Conservation (phyloP, 139 green algal genomes). For the Marvania coccoides region DNA sequence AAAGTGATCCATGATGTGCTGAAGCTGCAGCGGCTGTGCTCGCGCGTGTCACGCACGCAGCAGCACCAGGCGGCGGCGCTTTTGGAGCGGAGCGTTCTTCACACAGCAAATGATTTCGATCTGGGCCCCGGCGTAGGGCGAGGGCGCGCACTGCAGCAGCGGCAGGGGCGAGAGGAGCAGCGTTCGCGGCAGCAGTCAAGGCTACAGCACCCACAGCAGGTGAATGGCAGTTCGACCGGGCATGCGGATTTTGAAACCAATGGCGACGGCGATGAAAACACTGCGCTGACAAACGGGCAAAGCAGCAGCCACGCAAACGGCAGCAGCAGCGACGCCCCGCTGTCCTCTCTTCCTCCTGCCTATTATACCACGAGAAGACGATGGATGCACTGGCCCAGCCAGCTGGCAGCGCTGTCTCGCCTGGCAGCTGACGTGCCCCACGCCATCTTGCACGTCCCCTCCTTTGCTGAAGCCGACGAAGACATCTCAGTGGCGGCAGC, state of each 20-base stretch:
- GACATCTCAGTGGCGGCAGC: neutral
- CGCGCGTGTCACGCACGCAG: neutral
- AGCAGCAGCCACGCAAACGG: no score
- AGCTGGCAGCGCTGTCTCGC: neutral
- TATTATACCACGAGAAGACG: neutral
- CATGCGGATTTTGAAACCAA: no score
- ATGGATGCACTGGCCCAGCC: neutral
- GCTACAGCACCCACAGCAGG: neutral
- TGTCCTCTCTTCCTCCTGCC: no score
- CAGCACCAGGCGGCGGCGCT: neutral
- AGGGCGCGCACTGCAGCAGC: neutral
- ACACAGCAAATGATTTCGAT: no score
- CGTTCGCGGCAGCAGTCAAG: neutral
- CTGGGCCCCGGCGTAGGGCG: neutral
- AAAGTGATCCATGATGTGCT: conserved; percentile 8
- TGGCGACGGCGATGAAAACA: no score
- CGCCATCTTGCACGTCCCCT: neutral
- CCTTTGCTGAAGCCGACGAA: neutral
- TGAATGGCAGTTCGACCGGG: neutral
- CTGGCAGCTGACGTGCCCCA: neutral
- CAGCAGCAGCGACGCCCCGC: no score
- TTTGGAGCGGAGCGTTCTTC: neutral
- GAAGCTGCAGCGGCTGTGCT: conserved; percentile 6
- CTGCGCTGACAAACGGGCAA: no score
- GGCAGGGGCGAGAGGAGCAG: neutral